A percentile compares a stretch with the other conserved stretches of the same genome.
phyloP scores from a whole-genome alignment of 106 monocot species.

The Iris macrosiphon region DNA sequence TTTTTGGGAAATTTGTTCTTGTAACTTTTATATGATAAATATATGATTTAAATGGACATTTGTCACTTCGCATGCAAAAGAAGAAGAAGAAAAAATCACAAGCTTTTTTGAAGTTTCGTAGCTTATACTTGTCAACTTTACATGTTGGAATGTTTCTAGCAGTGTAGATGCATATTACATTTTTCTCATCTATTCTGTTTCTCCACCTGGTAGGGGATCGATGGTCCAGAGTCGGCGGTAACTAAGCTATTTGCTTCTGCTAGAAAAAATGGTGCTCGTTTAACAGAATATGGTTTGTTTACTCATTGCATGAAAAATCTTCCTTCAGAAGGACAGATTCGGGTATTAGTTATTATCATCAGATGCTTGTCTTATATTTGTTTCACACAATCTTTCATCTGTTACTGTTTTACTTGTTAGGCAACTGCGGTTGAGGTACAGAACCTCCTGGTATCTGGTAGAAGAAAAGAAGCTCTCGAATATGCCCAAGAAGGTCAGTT shows the following conservation, averaged over 20 bases:
- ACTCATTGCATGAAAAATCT: conserved; percentile 59
- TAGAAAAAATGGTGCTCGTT: conserved; percentile 35
- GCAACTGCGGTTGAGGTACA: conserved; percentile 74
- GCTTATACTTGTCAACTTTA: too few relatives aligned
- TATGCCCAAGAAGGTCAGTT: conserved; percentile 91
- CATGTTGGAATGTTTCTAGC: too few relatives aligned
- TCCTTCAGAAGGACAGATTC: conserved; percentile 78
- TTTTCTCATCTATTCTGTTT: neutral
- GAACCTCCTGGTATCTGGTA: conserved; percentile 90
- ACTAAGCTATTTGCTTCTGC: conserved; percentile 82
- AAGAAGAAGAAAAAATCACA: too few relatives aligned
- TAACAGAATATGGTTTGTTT: conserved; percentile 46
- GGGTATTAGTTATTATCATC: conserved; percentile 33
- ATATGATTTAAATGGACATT: too few relatives aligned
- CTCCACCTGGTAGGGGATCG: conserved; percentile 42
- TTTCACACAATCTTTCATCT: neutral
- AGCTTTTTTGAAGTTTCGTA: too few relatives aligned
- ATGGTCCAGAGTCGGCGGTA: conserved; percentile 81
- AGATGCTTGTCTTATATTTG: neutral
- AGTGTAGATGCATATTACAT: neutral
- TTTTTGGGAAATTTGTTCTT: too few relatives aligned
- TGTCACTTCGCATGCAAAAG: too few relatives aligned
- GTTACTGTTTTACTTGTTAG: conserved; percentile 21
- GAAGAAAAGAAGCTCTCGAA: conserved; percentile 90
- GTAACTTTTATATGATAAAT: too few relatives aligned